Conservation (phyloP, 192 early-diverging fungal species). For the Coemansia biformis region DNA sequence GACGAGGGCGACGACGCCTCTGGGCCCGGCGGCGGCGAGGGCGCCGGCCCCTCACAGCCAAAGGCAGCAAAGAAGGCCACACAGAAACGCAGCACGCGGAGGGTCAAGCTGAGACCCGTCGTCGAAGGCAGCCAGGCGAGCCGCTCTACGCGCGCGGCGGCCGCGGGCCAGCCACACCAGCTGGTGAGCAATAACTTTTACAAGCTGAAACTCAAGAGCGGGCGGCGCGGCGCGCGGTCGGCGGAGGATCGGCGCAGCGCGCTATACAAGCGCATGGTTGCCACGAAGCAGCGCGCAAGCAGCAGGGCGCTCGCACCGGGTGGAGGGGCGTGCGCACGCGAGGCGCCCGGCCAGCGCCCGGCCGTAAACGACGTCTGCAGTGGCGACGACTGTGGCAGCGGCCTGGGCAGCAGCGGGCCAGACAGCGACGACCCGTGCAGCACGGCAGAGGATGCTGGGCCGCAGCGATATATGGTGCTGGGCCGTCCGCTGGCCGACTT, state of each 20-base stretch:
- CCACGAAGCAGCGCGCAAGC: not conserved
- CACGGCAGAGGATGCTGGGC: not conserved
- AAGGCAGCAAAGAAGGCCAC: conserved; percentile 36
- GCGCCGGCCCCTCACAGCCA: not conserved
- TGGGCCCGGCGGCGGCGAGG: not conserved
- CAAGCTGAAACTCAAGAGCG: conserved; percentile 26
- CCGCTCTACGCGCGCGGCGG: conserved; percentile 2
- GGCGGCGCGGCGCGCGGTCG: conserved; percentile 27
- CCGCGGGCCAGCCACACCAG: conserved; percentile 16
- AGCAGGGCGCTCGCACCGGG: not conserved
- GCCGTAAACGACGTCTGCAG: not conserved
- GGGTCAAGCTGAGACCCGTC: conserved; percentile 43
- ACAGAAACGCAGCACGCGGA: conserved; percentile 47
- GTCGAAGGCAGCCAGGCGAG: conserved; percentile 12
- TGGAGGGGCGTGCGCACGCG: not conserved
- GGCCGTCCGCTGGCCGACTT: conserved; percentile 4
- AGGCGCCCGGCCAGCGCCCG: not conserved
- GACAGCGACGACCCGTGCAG: not conserved
- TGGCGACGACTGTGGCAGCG: not conserved
- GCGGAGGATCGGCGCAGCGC: conserved; percentile 38
- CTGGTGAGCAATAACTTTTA: conserved; percentile 51
- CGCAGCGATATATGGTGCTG: not conserved
- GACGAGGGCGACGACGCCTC: conserved; percentile 4
- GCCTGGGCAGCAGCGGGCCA: not conserved
- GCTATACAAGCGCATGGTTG: conserved; percentile 41